These are phyloP conservation scores for Umbelopsis vinacea DNA, from an alignment of 192 early-diverging fungal species.

Conservation along the genomic window DNA sequence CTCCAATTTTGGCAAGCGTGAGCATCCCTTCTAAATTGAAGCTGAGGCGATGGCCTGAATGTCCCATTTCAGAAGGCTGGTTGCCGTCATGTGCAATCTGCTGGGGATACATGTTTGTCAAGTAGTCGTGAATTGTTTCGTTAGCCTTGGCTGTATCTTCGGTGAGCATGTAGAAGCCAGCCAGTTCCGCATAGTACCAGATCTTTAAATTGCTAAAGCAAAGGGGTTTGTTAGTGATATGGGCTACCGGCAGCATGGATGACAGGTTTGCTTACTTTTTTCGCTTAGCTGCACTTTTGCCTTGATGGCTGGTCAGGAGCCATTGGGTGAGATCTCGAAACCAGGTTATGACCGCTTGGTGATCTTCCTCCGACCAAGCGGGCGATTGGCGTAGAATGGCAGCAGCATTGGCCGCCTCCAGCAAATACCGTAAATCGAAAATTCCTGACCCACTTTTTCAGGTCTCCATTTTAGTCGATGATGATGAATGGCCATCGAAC, in stretches of 20 bases:
- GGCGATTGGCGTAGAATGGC: neutral
- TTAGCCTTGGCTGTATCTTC: neutral
- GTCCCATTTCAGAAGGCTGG: neutral
- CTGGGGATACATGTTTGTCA: neutral
- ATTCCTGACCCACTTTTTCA: neutral
- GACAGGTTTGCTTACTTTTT: neutral
- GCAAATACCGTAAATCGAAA: neutral
- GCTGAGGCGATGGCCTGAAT: neutral
- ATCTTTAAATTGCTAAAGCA: neutral
- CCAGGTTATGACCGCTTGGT: neutral
- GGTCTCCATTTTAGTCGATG: neutral
- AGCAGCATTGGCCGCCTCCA: neutral
- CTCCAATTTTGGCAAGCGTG: conserved; percentile 1
- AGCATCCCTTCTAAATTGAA: conserved; percentile 3
- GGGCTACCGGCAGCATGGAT: too few species aligned
- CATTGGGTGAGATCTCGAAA: neutral
- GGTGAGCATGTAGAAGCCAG: neutral
- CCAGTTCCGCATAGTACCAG: neutral
- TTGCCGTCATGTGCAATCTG: neutral
- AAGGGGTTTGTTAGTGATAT: neutral
- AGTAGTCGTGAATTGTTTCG: neutral
- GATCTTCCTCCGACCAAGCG: neutral
- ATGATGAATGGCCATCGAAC: neutral
- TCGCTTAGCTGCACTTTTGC: neutral
- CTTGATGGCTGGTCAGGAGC: neutral